Evolutionary conservation across 495 filamentous ascomycete genomes (phyloP).

Genomic region (Neurospora discreta): DNA sequence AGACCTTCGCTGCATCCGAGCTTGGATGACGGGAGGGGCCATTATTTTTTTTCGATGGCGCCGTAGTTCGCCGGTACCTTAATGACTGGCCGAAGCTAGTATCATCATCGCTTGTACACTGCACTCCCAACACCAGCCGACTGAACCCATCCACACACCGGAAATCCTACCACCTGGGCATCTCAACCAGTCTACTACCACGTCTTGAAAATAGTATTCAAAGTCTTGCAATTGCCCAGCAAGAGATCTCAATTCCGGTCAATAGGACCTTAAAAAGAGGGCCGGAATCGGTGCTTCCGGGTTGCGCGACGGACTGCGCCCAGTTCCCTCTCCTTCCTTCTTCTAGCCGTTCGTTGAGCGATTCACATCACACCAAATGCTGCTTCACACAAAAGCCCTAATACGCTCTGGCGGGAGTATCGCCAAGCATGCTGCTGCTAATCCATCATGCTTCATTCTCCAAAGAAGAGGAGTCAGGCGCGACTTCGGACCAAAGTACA

Average conservation of each 20-base stretch:
- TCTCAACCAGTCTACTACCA: neutral
- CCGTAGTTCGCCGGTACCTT: neutral
- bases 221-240: neutral
- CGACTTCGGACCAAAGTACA: constrained; percentile 33
- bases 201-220: neutral
- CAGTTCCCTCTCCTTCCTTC: neutral
- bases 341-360: neutral
- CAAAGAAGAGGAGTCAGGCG: neutral
- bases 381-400: neutral
- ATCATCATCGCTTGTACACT: neutral
- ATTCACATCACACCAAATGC: neutral
- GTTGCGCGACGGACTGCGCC: neutral
- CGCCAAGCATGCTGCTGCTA: neutral
- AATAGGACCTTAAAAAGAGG: neutral
- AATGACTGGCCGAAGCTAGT: neutral
- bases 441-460: neutral
- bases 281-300: neutral
- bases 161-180: neutral
- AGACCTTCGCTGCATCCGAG: neutral
- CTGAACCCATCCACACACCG: neutral
- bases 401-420: neutral
- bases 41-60: neutral
- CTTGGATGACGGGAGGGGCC: neutral
- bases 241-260: neutral
- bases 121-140: neutral